These are phyloP conservation scores for Pleurotus cornucopiae DNA, from an alignment of 768 basidiomycete species.

Conservation along the genomic window DNA sequence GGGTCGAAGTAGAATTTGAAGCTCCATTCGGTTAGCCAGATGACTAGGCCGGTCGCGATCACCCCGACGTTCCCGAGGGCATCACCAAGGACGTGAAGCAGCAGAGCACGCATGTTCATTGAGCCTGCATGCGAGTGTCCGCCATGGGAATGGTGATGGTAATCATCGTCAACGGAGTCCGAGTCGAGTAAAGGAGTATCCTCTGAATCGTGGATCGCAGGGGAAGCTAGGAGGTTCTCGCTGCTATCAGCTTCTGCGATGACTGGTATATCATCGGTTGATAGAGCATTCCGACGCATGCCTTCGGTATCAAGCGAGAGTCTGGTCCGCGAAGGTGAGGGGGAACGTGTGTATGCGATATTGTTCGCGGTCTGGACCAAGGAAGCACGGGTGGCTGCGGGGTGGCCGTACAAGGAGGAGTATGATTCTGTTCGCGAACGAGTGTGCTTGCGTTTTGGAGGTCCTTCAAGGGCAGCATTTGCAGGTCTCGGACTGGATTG, in stretches of 20 bases:
- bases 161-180: slow-evolving; percentile 18
- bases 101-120: slow-evolving; percentile 98
- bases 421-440: slow-evolving; percentile 37
- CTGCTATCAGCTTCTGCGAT: background rate
- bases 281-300: slow-evolving; percentile 7
- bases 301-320: slow-evolving; percentile 4
- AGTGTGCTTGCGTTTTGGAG: slow-evolving; percentile 23
- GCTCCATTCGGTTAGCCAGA: slow-evolving; percentile 83
- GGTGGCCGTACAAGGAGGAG: slow-evolving; percentile 70
- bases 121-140: slow-evolving; percentile 50
- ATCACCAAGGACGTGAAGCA: slow-evolving; percentile 94
- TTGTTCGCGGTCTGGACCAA: slow-evolving; percentile 83
- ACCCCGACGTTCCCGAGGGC: slow-evolving; percentile 98
- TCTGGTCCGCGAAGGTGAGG: slow-evolving; percentile 29
- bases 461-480: slow-evolving; percentile 27
- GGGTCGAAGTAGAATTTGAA: slow-evolving; percentile 95
- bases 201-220: slow-evolving; percentile 25
- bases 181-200: slow-evolving; percentile 39
- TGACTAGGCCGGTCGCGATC: slow-evolving; percentile 90
- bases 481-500: slow-evolving; percentile 16
- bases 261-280: background rate
- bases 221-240: slow-evolving; percentile 8
- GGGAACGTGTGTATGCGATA: slow-evolving; percentile 56
- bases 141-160: slow-evolving; percentile 21
- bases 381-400: slow-evolving; percentile 65